Percentiles rank a stretch among this genome's conserved stretches.
Evolutionary conservation across 1,284 basidiomycete species (phyloP).

Genomic region (Austroboletus novae-zelandiae): DNA sequence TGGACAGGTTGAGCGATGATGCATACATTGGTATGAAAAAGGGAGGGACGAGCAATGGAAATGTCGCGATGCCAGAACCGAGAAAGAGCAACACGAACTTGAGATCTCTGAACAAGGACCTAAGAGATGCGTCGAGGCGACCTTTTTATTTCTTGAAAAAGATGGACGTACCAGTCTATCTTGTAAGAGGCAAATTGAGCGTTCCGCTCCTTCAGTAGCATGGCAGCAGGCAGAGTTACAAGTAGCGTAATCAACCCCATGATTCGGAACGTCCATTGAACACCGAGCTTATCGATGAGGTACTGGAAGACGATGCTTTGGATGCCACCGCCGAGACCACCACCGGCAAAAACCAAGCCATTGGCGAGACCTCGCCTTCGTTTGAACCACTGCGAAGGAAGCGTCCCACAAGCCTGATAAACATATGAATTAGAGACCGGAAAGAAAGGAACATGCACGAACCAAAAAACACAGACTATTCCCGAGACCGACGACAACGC

Average conservation of each 20-base stretch:
- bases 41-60: slow-evolving; percentile 36
- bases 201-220: slow-evolving; percentile 31
- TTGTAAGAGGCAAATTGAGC: slow-evolving; percentile 9
- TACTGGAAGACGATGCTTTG: slow-evolving; percentile 28
- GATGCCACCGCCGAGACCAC: slow-evolving; percentile 34
- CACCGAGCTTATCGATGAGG: slow-evolving; percentile 30
- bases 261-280: slow-evolving; percentile 37
- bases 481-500: slow-evolving; percentile 22
- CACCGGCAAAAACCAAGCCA: slow-evolving; percentile 33
- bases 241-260: slow-evolving; percentile 31
- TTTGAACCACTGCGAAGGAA: slow-evolving; percentile 35
- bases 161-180: slow-evolving; percentile 17
- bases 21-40: slow-evolving; percentile 39
- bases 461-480: slow-evolving; percentile 25
- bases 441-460: background rate
- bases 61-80: slow-evolving; percentile 34
- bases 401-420: slow-evolving; percentile 26
- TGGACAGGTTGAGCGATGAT: slow-evolving; percentile 28
- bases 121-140: slow-evolving; percentile 5
- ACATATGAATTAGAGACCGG: background rate
- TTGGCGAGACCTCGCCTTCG: slow-evolving; percentile 33
- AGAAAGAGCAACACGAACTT: slow-evolving; percentile 35
- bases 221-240: slow-evolving; percentile 29
- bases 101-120: slow-evolving; percentile 33
- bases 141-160: background rate